Evolutionary conservation across 148 eudicot species (phyloP).

Genomic region (Cornus florida): DNA sequence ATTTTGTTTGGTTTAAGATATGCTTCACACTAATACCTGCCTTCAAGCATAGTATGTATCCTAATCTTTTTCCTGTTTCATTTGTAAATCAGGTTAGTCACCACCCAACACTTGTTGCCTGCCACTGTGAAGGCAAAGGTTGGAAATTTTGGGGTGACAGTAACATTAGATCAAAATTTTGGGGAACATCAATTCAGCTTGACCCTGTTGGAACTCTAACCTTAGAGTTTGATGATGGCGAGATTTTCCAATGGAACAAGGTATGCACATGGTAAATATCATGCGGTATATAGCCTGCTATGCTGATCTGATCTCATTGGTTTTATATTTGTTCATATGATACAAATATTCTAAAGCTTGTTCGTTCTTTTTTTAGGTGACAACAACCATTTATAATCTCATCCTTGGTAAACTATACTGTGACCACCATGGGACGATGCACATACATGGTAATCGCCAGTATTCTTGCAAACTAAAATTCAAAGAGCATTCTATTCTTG

Average conservation of each 20-base stretch:
- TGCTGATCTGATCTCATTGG: background rate
- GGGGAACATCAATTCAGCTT: constrained; percentile 97
- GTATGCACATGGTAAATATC: constrained; percentile 23
- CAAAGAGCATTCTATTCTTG: constrained; percentile 88
- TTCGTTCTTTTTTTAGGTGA: constrained; percentile 53
- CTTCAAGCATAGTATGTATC: background rate
- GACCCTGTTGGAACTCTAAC: constrained; percentile 88
- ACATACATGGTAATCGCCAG: constrained; percentile 67
- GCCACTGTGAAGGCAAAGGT: constrained; percentile 93
- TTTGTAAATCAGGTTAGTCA: constrained; percentile 72
- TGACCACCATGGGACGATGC: constrained; percentile 93
- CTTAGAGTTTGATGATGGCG: constrained; percentile 91
- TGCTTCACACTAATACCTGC: background rate
- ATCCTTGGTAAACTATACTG: constrained; percentile 85
- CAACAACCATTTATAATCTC: constrained; percentile 86
- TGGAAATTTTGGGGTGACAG: constrained; percentile 98
- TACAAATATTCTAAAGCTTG: background rate
- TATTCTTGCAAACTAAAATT: constrained; percentile 92
- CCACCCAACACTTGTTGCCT: constrained; percentile 90
- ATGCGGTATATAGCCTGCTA: background rate
- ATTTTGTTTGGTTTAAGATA: constrained; percentile 1
- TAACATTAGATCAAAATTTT: constrained; percentile 86
- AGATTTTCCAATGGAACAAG: constrained; percentile 95
- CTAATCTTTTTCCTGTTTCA: constrained; percentile 7
- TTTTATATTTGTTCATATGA: background rate